Evolutionary conservation across 306 rosid species (phyloP).

Genomic region (Herpetospermum pedunculosum): DNA sequence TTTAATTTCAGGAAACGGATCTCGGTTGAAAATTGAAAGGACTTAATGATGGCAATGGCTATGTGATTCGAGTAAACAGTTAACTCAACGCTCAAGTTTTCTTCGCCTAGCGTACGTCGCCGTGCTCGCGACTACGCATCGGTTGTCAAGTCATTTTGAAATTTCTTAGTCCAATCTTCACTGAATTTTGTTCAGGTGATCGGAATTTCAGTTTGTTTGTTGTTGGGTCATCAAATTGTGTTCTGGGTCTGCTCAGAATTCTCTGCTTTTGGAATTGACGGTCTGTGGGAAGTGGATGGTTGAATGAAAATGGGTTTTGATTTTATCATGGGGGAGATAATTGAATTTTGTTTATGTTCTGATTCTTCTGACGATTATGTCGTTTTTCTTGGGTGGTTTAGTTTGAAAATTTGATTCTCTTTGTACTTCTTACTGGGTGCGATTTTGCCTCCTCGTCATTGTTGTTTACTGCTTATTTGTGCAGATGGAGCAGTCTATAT

Average conservation of each 20-base stretch:
- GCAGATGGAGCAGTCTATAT: slow-evolving; percentile 35
- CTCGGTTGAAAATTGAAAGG: too few species aligned
- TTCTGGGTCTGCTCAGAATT: neutral
- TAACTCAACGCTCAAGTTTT: neutral
- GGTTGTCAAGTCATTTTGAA: neutral
- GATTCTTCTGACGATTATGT: neutral
- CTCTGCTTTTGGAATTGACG: neutral
- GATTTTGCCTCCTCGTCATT: neutral
- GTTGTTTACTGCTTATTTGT: neutral
- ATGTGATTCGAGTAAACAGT: too few species aligned
- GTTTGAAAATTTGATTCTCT: neutral
- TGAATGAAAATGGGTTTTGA: neutral
- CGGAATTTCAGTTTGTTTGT: neutral
- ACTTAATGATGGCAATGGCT: too few species aligned
- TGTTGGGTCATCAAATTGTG: neutral
- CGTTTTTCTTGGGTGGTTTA: neutral
- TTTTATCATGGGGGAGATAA: neutral
- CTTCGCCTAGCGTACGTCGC: neutral
- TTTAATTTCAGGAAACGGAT: too few species aligned
- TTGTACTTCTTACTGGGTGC: neutral
- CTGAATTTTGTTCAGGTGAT: slow-evolving; percentile 6
- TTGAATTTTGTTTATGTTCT: neutral
- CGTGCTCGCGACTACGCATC: neutral
- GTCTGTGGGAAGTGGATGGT: neutral
- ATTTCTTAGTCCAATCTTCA: neutral